These are phyloP conservation scores for Cyclocybe aegerita DNA, from an alignment of 768 basidiomycete genomes.

Conservation along the genomic window DNA sequence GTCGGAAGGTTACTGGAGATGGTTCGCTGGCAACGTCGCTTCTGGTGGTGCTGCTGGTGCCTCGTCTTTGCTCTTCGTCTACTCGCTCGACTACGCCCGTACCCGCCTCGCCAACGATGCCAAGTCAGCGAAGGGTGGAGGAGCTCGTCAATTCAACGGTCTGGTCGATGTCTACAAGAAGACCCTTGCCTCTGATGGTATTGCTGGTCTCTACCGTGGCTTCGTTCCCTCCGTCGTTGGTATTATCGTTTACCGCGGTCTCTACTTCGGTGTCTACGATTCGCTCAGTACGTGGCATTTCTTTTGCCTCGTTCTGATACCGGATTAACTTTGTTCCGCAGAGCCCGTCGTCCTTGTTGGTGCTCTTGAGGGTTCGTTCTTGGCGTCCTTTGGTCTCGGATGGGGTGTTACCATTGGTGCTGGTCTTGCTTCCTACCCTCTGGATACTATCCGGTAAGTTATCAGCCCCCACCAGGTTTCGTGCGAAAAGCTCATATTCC, in stretches of 20 bases:
- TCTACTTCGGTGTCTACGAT: conserved; percentile 98
- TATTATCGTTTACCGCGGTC: conserved; percentile 99
- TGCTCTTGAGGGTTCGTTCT: conserved; percentile 92
- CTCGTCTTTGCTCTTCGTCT: conserved; percentile 97
- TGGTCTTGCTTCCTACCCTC: conserved; percentile 96
- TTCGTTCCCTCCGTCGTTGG: conserved; percentile 99
- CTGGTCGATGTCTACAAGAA: conserved; percentile 96
- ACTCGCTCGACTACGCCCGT: conserved; percentile 99
- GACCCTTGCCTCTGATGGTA: conserved; percentile 96
- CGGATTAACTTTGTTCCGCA: conserved; percentile 29
- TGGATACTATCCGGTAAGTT: conserved; percentile 83
- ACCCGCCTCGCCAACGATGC: conserved; percentile 98
- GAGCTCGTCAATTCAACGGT: conserved; percentile 97
- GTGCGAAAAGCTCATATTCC: conserved; percentile 13
- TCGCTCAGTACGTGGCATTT: conserved; percentile 69
- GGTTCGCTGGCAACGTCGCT: conserved; percentile 97
- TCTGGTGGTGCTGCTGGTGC: conserved; percentile 99
- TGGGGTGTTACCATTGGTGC: conserved; percentile 99
- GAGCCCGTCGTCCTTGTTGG: conserved; percentile 98
- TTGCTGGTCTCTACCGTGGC: conserved; percentile 99
- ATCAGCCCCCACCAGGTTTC: conserved; percentile 6
- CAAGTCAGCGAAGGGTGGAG: conserved; percentile 92
- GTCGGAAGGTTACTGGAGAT: conserved; percentile 95
- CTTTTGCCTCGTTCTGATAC: conserved; percentile 5
- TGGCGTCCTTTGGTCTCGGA: conserved; percentile 95